Evolutionary conservation across 768 basidiomycete species (phyloP).

Genomic region (Neoboletus magnificus): DNA sequence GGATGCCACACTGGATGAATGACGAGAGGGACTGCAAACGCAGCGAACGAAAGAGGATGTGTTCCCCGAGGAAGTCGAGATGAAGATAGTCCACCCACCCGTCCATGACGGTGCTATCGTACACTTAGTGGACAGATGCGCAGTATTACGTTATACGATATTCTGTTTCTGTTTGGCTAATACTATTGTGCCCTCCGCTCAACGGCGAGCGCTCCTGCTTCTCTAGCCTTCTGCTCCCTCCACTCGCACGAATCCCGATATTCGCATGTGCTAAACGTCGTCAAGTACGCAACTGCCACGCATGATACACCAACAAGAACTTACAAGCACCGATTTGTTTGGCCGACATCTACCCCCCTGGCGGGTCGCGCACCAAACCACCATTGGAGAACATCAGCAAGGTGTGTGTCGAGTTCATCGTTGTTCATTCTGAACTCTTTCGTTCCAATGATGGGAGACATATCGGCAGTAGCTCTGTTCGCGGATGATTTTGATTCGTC

Average conservation of each 20-base stretch:
- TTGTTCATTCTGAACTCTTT: slow-evolving; percentile 58
- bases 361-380: slow-evolving; percentile 73
- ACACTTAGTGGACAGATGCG: neutral
- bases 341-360: slow-evolving; percentile 60
- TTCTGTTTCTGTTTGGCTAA: too few species aligned
- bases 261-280: slow-evolving; percentile 57
- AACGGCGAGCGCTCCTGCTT: slow-evolving; percentile 16
- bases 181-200: neutral
- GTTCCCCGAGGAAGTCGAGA: slow-evolving; percentile 41
- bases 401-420: slow-evolving; percentile 47
- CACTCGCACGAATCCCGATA: slow-evolving; percentile 78
- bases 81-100: slow-evolving; percentile 50
- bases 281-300: neutral
- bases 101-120: slow-evolving; percentile 29
- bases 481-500: neutral
- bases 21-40: slow-evolving; percentile 46
- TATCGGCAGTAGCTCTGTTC: neutral
- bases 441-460: slow-evolving; percentile 57
- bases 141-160: slow-evolving; percentile 12
- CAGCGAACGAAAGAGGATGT: slow-evolving; percentile 40
- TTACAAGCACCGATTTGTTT: slow-evolving; percentile 65
- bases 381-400: slow-evolving; percentile 60
- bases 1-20: slow-evolving; percentile 45
- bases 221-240: slow-evolving; percentile 52
- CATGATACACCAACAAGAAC: slow-evolving; percentile 24